Percentiles rank a stretch among this genome's conserved stretches.
phyloP scores from a whole-genome alignment of 768 basidiomycete genomes.

The Tricholoma bakamatsutake region DNA sequence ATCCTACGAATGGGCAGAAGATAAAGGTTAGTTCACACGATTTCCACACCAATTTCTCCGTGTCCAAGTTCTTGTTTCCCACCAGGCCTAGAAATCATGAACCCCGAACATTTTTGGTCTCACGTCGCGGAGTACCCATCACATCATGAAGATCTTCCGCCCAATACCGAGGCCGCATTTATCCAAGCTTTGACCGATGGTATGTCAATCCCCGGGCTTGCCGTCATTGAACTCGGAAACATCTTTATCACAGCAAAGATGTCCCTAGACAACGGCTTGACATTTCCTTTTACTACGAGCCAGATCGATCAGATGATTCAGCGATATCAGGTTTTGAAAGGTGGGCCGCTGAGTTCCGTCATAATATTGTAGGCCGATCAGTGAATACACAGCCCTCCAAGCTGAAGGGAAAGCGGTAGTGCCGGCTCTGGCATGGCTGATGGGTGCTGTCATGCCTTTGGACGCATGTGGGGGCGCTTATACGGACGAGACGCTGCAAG shows the following conservation, averaged over 20 bases:
- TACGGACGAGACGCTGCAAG: conserved; percentile 24
- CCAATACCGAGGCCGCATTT: conserved; percentile 28
- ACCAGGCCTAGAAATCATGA: conserved; percentile 23
- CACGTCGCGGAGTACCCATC: conserved; percentile 38
- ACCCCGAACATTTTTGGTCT: conserved; percentile 34
- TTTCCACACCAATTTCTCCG: not conserved
- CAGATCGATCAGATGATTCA: conserved; percentile 34
- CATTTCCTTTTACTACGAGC: conserved; percentile 30
- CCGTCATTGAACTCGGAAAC: not conserved
- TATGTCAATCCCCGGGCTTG: conserved; percentile 14
- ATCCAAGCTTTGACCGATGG: conserved; percentile 26
- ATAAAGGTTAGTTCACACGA: conserved; percentile 20
- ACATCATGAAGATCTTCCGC: conserved; percentile 32
- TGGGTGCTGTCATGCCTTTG: conserved; percentile 39
- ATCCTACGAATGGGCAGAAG: conserved; percentile 33
- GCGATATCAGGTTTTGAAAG: conserved; percentile 31
- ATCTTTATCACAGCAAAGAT: conserved; percentile 5
- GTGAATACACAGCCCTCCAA: conserved; percentile 12
- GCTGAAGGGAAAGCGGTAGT: conserved; percentile 24
- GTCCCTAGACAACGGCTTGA: conserved; percentile 18
- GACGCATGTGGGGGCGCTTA: conserved; percentile 25
- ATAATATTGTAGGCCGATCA: not conserved
- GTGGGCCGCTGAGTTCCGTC: conserved; percentile 18
- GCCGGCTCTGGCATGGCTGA: conserved; percentile 33
- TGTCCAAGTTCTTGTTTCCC: not conserved